Evolutionary conservation across 1,284 basidiomycete genomes (phyloP).

Genomic region (Mycena sp.): DNA sequence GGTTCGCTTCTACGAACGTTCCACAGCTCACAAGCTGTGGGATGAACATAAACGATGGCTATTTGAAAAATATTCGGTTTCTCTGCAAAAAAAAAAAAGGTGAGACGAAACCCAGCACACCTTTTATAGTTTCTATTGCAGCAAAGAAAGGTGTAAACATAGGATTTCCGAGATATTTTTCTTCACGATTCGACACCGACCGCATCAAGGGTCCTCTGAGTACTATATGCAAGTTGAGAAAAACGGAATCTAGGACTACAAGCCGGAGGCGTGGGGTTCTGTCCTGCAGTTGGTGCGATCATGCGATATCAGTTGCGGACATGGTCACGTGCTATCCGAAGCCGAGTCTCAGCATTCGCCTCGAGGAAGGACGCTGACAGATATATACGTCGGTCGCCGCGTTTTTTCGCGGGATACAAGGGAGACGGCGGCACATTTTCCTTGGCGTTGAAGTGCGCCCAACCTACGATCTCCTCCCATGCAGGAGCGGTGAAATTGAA

Average conservation of each 20-base stretch:
- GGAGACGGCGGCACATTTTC: not conserved
- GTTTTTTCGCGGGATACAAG: not conserved
- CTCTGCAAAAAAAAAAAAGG: not conserved
- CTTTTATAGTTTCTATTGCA: not conserved
- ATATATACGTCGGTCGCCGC: too few species aligned
- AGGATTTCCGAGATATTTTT: conserved; percentile 19
- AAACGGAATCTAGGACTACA: too few species aligned
- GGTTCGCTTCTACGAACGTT: not conserved
- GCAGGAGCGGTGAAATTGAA: conserved; percentile 17
- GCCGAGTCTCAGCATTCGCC: too few species aligned
- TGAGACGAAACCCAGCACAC: not conserved
- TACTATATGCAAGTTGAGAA: not conserved
- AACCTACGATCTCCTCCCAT: conserved; percentile 13
- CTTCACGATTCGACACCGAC: conserved; percentile 21
- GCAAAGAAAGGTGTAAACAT: conserved; percentile 7
- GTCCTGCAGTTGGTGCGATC: conserved; percentile 2
- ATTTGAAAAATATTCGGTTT: too few species aligned
- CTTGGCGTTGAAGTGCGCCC: conserved; percentile 15
- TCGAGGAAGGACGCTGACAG: too few species aligned
- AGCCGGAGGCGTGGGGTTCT: conserved; percentile 1
- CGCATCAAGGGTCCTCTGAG: conserved; percentile 7
- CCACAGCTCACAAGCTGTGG: not conserved
- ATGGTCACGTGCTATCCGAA: conserved; percentile 10
- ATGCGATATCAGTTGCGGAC: conserved; percentile 15
- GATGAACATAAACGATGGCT: conserved; percentile 9